phyloP scores from a whole-genome alignment of 768 basidiomycete species.

The Gymnopilus junonius region DNA sequence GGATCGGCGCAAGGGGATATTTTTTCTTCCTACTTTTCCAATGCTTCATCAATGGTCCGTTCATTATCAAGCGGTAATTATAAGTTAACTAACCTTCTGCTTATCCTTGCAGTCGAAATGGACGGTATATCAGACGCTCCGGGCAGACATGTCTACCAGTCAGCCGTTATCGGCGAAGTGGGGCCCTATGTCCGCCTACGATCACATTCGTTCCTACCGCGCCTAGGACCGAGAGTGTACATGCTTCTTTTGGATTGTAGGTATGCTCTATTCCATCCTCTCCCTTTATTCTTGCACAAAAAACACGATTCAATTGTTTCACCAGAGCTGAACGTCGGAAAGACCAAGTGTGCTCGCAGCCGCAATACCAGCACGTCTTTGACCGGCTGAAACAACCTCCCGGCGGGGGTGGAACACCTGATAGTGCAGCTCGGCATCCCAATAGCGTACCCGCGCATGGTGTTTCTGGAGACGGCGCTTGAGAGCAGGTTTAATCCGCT shows the following conservation, averaged over 20 bases:
- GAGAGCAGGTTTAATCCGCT: conserved; percentile 88
- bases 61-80: background rate
- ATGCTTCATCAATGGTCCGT: conserved; percentile 82
- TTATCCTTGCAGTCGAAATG: conserved; percentile 58
- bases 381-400: conserved; percentile 60
- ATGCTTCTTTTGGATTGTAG: conserved; percentile 85
- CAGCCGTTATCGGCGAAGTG: conserved; percentile 70
- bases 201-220: conserved; percentile 82
- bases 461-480: conserved; percentile 80
- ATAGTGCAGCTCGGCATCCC: conserved; percentile 86
- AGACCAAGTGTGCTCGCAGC: conserved; percentile 75
- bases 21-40: conserved; percentile 96
- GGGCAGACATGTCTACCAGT: conserved; percentile 68
- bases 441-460: conserved; percentile 93
- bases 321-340: conserved; percentile 85
- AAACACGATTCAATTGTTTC: background rate
- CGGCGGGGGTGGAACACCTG: conserved; percentile 76
- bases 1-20: conserved; percentile 86
- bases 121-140: conserved; percentile 74
- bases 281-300: background rate
- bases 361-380: conserved; percentile 78
- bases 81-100: background rate
- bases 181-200: conserved; percentile 83
- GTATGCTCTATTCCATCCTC: conserved; percentile 37
- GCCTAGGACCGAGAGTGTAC: conserved; percentile 76